Base-by-base conservation (phyloP, 768 basidiomycete species). In the Lactifluus echinatus region DNA sequence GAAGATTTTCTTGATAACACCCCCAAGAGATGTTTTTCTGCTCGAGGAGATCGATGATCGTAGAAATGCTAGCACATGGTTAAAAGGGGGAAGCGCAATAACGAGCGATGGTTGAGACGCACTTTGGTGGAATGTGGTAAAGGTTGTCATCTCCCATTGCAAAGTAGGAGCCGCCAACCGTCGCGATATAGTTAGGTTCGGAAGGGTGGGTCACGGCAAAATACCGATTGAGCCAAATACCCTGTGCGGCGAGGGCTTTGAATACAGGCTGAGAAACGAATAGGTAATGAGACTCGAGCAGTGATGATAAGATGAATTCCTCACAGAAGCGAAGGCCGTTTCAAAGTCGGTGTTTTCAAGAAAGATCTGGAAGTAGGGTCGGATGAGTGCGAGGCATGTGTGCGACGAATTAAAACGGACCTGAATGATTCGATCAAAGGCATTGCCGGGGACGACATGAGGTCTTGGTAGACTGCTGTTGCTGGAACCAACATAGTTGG, bases 311-410 rank as follows among this genome's bases (percentile, higher is more conserved):
- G 7, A n/a, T 7, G n/a, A 43, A 24, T 17, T 33, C 42, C 51
- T 43, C 39, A 51, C 57, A 5, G 46, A 59, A 26, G 63, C 53
- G 15, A 51, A 65, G 54, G 68, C 72, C 53, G 63, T 64, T 8
- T 60, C 66, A 57, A 71, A 85, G 63, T 84, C 76, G 15, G 79
- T 83, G 67, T 84, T 85, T 66, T 84, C 83, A 36, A 85, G 70
- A 79, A 79, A 84, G 55, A 84, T 80, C 63, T 76, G 66, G 31
- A 44, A 36, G 29, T 3, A 36, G 33, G 4, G 5, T 29, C 26
- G n/a, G 15, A 24, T 29, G 19, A 37, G 21, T n/a, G 53, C 4
- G 39, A 36, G 34, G 23, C 43, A 44, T 19, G 24, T 17, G 24
- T 1, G 4, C 37, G 4, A 10, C 10, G 17, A 2, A 6, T 21